phyloP scores from a whole-genome alignment of 164 flowering plant species.

The Vitis rupestris region DNA sequence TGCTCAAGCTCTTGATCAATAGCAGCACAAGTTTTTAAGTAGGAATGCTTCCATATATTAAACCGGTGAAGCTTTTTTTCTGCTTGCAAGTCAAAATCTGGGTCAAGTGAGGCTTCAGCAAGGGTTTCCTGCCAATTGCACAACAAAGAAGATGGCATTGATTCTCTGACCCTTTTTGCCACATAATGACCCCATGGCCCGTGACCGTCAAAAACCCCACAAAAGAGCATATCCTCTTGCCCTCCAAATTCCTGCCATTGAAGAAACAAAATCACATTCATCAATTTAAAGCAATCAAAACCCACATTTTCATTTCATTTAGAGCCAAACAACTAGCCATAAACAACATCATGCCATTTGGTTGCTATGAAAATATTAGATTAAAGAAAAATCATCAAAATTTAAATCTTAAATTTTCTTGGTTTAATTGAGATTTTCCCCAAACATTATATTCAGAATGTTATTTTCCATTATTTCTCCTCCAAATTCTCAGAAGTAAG shows the following conservation, averaged over 20 bases:
- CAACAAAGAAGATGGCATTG: slow-evolving; percentile 63
- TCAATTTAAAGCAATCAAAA: background rate
- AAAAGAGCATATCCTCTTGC: slow-evolving; percentile 79
- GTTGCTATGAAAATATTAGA: too few relatives aligned
- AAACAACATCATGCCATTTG: too few relatives aligned
- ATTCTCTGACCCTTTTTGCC: slow-evolving; percentile 60
- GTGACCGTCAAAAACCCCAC: slow-evolving; percentile 94
- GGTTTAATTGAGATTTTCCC: too few relatives aligned
- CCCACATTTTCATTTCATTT: background rate
- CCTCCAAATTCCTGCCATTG: slow-evolving; percentile 72
- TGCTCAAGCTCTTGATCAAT: slow-evolving; percentile 69
- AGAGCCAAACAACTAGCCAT: too few relatives aligned
- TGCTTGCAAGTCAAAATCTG: slow-evolving; percentile 31
- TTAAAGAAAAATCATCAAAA: too few relatives aligned
- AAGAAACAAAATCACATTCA: slow-evolving; percentile 5
- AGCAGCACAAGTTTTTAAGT: slow-evolving; percentile 62
- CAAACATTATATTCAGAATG: background rate
- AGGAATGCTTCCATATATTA: slow-evolving; percentile 73
- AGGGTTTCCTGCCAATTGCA: slow-evolving; percentile 77
- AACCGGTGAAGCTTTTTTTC: slow-evolving; percentile 37
- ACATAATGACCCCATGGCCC: slow-evolving; percentile 93
- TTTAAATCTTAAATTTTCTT: too few relatives aligned
- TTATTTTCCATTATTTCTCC: background rate
- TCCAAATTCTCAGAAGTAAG: background rate
- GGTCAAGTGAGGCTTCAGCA: slow-evolving; percentile 33